Evolutionary conservation across 176 grass and related monocot genomes (phyloP), one percentile per base, ranked within the genome.

Genomic region (Cymbopogon citratus): DNA sequence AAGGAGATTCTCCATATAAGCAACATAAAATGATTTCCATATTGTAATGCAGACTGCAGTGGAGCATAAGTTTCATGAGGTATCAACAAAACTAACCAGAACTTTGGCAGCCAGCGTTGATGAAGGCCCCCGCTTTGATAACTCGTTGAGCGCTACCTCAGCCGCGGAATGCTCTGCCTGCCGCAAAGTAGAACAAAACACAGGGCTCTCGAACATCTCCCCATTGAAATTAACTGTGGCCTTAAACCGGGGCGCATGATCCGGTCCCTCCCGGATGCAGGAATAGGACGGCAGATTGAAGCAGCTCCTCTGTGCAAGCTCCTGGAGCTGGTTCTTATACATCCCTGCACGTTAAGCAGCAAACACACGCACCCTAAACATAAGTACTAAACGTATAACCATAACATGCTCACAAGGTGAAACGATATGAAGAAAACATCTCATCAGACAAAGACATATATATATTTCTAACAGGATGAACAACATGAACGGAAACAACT

Each of bases 251-350:
- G 90, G 90, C 0, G 84, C 87, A 27, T 92, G 90, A 84, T 92
- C 90, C 0, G 90, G 90, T 2, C 90, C 86, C 84, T 92, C 90
- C 1, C 86, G 74, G 39, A 92, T 65, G 45, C 90, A 92, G 0
- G 70, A 80, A 11, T 92, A 92, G 44, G 90, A 89, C 0, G 90
- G 90, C 57, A 92, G 66, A 69, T 89, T 89, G 90, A 92, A 92
- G 70, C 90, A 92, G 80, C 90, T 89, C 84, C 90, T 84, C 83
- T 92, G 87, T n/a, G 90, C 90, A 84, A 92, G 90, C 81, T 92
- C 90, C 66, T 89, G 90, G 23, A 92, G 87, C 46, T 92, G 90
- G 65, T 92, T 92, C 75, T 92, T 92, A 40, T 86, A 89, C 90
- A 92, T 92, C 28, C 45, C 80, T 89, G 80, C 63, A 76, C 8